These are phyloP conservation scores for Mycosphaerelloides madeirae DNA, from an alignment of 2,329 filamentous ascomycete genomes.

Conservation along the genomic window DNA sequence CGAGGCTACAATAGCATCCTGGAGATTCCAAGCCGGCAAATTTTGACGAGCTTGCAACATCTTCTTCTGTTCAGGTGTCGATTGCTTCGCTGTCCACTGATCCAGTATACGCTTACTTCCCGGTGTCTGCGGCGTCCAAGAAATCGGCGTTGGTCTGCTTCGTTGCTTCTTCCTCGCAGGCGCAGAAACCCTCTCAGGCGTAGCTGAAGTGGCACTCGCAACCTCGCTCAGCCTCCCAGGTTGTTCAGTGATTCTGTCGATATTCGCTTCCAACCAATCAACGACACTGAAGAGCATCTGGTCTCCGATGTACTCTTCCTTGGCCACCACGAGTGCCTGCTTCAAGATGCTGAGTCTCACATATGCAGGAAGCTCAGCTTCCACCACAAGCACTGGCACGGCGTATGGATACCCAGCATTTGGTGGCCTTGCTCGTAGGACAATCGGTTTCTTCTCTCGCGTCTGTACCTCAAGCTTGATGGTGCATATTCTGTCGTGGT, in stretches of 20 bases:
- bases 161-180: slow-evolving; percentile 28
- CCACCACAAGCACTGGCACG: slow-evolving; percentile 65
- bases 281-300: slow-evolving; percentile 87
- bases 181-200: slow-evolving; percentile 30
- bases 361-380: slow-evolving; percentile 72
- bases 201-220: slow-evolving; percentile 65
- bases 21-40: slow-evolving; percentile 83
- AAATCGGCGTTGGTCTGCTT: slow-evolving; percentile 52
- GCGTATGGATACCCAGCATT: slow-evolving; percentile 64
- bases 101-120: slow-evolving; percentile 55
- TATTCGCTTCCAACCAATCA: slow-evolving; percentile 85
- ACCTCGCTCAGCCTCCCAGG: slow-evolving; percentile 83
- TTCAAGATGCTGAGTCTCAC: slow-evolving; percentile 86
- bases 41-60: slow-evolving; percentile 70
- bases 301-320: slow-evolving; percentile 68
- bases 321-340: slow-evolving; percentile 66
- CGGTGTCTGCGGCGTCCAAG: slow-evolving; percentile 56
- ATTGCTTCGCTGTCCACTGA: slow-evolving; percentile 67
- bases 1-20: slow-evolving; percentile 68
- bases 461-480: slow-evolving; percentile 58
- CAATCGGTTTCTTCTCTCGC: slow-evolving; percentile 41
- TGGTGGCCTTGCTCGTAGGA: slow-evolving; percentile 65
- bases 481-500: slow-evolving; percentile 55
- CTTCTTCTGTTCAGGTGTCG: slow-evolving; percentile 59
- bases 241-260: slow-evolving; percentile 74